phyloP scores from a whole-genome alignment of 805 yeast genomes.

The Middelhovenomyces tepae region DNA sequence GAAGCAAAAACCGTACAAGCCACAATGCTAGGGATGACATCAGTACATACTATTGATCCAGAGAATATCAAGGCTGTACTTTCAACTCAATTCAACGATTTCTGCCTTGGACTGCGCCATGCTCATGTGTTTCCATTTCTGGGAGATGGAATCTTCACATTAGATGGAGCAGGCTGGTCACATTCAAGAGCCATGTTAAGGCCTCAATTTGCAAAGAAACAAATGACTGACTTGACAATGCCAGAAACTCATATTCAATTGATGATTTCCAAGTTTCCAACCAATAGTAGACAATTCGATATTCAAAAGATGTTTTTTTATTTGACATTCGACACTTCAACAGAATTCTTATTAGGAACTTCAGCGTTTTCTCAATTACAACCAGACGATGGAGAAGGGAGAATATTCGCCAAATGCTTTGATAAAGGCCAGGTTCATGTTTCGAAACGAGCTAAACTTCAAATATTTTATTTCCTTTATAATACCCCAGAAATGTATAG shows the following conservation, averaged over 20 bases:
- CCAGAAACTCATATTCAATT: conserved; percentile 21
- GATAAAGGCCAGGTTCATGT: conserved; percentile 13
- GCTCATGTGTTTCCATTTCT: conserved; percentile 22
- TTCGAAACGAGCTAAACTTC: conserved; percentile 12
- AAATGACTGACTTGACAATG: conserved; percentile 22
- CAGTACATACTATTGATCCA: conserved; percentile 26
- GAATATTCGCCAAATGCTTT: conserved; percentile 21
- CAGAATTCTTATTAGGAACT: conserved; percentile 28
- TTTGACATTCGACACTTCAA: conserved; percentile 27
- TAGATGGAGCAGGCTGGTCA: conserved; percentile 28
- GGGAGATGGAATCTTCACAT: conserved; percentile 30
- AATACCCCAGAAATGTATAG: too few relatives aligned
- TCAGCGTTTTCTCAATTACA: conserved; percentile 20
- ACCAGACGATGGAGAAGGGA: conserved; percentile 16
- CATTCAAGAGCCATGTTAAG: conserved; percentile 30
- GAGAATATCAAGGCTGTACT: conserved; percentile 26
- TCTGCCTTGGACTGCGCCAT: conserved; percentile 22
- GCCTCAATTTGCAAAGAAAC: conserved; percentile 28
- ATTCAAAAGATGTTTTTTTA: conserved; percentile 23
- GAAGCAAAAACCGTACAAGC: too few relatives aligned
- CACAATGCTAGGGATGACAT: too few relatives aligned
- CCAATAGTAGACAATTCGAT: conserved; percentile 16
- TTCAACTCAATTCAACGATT: conserved; percentile 27
- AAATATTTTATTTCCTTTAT: conserved; percentile 6
- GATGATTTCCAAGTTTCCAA: conserved; percentile 11